Evolutionary conservation across 2,329 filamentous ascomycete species (phyloP).

Genomic region (Sporothrix phasma): DNA sequence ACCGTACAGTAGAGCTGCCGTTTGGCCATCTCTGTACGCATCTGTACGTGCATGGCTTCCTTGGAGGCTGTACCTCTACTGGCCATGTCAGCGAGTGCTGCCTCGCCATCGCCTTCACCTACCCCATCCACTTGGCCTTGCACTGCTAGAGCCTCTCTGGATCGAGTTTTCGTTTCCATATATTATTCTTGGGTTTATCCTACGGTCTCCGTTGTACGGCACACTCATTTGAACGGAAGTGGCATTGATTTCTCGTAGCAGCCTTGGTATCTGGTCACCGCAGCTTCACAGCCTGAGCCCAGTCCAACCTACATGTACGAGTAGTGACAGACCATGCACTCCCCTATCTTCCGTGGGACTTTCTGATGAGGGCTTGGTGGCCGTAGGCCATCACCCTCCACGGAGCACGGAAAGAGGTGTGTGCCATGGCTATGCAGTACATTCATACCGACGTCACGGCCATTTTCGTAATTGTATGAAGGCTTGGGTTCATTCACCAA

Average conservation of each 20-base stretch:
- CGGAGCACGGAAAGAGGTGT: too few relatives aligned
- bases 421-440: neutral
- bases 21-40: neutral
- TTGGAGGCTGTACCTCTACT: neutral
- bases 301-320: constrained; percentile 18
- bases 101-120: too few relatives aligned
- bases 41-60: neutral
- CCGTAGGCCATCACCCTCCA: too few relatives aligned
- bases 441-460: neutral
- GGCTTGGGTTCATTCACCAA: neutral
- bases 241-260: neutral
- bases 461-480: neutral
- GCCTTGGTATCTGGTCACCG: constrained; percentile 21
- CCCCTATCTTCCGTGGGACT: neutral
- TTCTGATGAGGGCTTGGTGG: neutral
- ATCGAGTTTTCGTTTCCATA: neutral
- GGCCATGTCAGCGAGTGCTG: neutral
- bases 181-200: neutral
- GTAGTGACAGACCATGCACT: constrained; percentile 10
- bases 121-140: neutral
- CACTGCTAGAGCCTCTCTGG: neutral
- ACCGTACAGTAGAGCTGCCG: neutral
- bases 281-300: constrained; percentile 21
- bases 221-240: neutral
- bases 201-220: neutral